Conservation (phyloP, 495 filamentous ascomycete species). For the Cenococcum geophilum region DNA sequence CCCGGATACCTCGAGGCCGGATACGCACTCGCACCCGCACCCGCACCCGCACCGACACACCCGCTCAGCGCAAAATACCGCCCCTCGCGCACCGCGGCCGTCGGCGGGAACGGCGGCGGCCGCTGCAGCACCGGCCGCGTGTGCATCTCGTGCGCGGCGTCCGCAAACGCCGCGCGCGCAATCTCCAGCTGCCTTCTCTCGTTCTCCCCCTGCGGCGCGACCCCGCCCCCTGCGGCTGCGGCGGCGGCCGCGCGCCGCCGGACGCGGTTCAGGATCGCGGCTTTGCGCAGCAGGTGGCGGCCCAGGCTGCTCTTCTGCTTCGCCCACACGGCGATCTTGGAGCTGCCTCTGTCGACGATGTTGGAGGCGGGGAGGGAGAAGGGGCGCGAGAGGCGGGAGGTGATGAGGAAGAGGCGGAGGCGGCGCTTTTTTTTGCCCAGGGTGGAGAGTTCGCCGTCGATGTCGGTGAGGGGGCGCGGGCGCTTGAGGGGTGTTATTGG, state of each 20-base stretch:
- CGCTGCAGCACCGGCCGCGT: slow-evolving; percentile 14
- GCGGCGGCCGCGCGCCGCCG: no score
- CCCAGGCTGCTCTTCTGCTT: slow-evolving; percentile 39
- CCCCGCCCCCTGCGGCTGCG: slow-evolving; percentile 12
- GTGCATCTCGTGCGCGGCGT: slow-evolving; percentile 24
- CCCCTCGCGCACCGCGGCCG: neutral
- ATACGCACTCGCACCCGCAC: no score
- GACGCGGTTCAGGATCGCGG: slow-evolving; percentile 51
- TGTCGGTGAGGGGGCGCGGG: slow-evolving; percentile 51
- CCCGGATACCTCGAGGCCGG: no score
- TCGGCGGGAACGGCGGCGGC: neutral
- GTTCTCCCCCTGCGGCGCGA: slow-evolving; percentile 14
- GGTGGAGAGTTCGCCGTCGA: slow-evolving; percentile 50
- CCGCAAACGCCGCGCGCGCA: slow-evolving; percentile 20
- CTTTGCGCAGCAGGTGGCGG: slow-evolving; percentile 46
- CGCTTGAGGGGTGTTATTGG: slow-evolving; percentile 46
- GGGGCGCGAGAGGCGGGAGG: slow-evolving; percentile 60
- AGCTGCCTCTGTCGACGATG: slow-evolving; percentile 53
- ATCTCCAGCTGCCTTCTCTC: slow-evolving; percentile 23
- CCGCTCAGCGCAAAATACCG: slow-evolving; percentile 2
- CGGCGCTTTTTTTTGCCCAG: slow-evolving; percentile 61
- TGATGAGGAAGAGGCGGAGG: slow-evolving; percentile 56
- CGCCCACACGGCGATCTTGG: slow-evolving; percentile 54
- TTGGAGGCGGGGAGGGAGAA: slow-evolving; percentile 64
- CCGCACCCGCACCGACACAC: no score